Percentiles rank a stretch among this genome's conserved stretches.
phyloP scores from a whole-genome alignment of 805 yeast genomes.

The Cyberlindnera mrakii region DNA sequence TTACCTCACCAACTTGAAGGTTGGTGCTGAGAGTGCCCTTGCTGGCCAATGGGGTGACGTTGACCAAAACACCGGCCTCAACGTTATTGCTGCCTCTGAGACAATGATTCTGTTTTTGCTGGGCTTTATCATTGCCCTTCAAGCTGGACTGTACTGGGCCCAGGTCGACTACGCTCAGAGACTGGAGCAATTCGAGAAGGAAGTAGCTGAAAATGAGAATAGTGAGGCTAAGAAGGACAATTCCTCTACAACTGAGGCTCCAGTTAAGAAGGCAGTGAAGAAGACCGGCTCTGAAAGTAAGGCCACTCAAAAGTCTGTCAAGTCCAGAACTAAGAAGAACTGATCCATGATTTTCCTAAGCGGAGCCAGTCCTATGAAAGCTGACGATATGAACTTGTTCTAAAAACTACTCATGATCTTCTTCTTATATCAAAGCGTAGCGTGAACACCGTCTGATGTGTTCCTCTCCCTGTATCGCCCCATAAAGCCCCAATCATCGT shows the following conservation, averaged over 20 bases:
- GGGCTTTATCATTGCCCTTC: slow-evolving; percentile 76
- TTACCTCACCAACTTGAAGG: slow-evolving; percentile 79
- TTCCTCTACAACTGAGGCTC: not conserved
- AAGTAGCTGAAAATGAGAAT: slow-evolving; percentile 12
- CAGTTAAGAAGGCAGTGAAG: slow-evolving; percentile 3
- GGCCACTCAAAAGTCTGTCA: not conserved
- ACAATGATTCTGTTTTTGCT: slow-evolving; percentile 66
- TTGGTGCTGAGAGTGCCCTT: slow-evolving; percentile 66
- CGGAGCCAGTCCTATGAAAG: not conserved
- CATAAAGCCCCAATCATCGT: too few species aligned
- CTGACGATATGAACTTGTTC: too few species aligned
- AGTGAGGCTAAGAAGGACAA: not conserved
- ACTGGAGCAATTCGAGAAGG: slow-evolving; percentile 26
- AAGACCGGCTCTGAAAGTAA: slow-evolving; percentile 1
- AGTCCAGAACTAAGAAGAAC: slow-evolving; percentile 1
- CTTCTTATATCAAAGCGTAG: too few species aligned
- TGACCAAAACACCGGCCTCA: slow-evolving; percentile 75
- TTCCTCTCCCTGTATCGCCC: too few species aligned
- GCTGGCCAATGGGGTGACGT: slow-evolving; percentile 92
- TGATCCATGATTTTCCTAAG: slow-evolving; percentile 1
- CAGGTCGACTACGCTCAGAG: slow-evolving; percentile 47
- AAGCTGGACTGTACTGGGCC: slow-evolving; percentile 87
- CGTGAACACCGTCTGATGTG: too few species aligned
- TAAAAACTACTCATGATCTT: too few species aligned
- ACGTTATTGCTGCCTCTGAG: slow-evolving; percentile 87